Evolutionary conservation across 192 early-diverging fungal genomes (phyloP).

Genomic region (Entomortierella beljakovae): DNA sequence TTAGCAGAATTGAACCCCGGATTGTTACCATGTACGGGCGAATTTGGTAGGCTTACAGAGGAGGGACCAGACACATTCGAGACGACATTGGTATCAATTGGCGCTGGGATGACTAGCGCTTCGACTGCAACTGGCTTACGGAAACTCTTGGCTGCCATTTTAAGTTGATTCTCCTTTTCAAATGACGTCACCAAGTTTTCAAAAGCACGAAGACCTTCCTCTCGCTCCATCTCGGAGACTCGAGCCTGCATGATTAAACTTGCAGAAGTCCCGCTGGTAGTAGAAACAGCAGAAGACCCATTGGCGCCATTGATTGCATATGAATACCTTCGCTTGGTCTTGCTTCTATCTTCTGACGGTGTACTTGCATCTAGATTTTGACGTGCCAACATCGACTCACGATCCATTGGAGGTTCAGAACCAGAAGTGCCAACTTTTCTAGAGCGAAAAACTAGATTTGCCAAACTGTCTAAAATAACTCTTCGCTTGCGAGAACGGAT

Average conservation of each 20-base stretch:
- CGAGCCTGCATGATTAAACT: not conserved
- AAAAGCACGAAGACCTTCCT: slow-evolving; percentile 22
- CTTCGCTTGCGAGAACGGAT: slow-evolving; percentile 14
- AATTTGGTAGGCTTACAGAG: not conserved
- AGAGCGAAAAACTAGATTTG: slow-evolving; percentile 26
- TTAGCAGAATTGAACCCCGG: not conserved
- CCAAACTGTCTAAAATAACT: slow-evolving; percentile 15
- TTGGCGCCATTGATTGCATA: not conserved
- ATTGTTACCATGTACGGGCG: not conserved
- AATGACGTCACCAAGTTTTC: slow-evolving; percentile 37
- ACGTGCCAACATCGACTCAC: not conserved
- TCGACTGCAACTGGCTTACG: not conserved
- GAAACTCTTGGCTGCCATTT: not conserved
- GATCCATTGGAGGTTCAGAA: not conserved
- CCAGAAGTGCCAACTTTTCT: slow-evolving; percentile 5
- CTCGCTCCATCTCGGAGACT: slow-evolving; percentile 15
- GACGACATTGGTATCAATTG: not conserved
- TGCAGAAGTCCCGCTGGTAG: not conserved
- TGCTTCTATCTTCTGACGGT: slow-evolving; percentile 7
- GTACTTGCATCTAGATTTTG: not conserved
- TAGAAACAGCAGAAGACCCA: not conserved
- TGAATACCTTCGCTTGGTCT: slow-evolving; percentile 16
- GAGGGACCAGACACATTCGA: not conserved
- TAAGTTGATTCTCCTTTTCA: slow-evolving; percentile 18
- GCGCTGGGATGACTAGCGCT: not conserved